Evolutionary conservation across 257 asterid species (phyloP), one percentile per base, ranked within the genome.

Genomic region (Nicotiana attenuata): DNA sequence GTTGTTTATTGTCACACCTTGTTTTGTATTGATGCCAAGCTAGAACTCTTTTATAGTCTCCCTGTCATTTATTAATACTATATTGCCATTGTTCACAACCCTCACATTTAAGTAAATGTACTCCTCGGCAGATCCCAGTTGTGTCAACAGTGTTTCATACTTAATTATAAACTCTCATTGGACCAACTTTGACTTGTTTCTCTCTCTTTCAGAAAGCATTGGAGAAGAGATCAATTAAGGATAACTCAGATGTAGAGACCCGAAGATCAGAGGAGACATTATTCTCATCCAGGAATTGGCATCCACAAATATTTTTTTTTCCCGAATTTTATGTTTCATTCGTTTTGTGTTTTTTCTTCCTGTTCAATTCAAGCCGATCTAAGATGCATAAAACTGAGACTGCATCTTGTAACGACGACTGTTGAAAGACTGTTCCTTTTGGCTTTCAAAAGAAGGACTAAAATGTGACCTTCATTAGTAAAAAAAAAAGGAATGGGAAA

Each of bases 331-430:
- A 33, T 10, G 82, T 77, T 84, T 87, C 55, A 83, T 85, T 80
- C 83, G 82, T 83, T 84, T n/a, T 89, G 78, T 38, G 85, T 82
- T 83, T 85, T 81, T 86, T 93, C 86, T 85, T 93, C 85, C 89
- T 92, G 52, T 33, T 82, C 81, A 82, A 47, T 87, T 79, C 84
- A 90, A 86, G 67, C 13, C 65, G 86, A 75, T 94, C 90, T 56
- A 92, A 90, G 81, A 96, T 83, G n/a, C 77, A 94, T 84, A 88
- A 93, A 89, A 89, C 97, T 89, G 76, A 92, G 90, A 5, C 85
- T n/a, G 84, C 87, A 81, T 83, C 57, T 71, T 68, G 84, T 81
- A 66, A 85, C 69, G n/a, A 4, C 80, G 89, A 85, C 59, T 71
- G 83, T 88, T 92, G 71, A 86, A 81, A 68, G 78, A 89, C 88